Evolutionary conservation across 2,329 filamentous ascomycete genomes (phyloP).

Genomic region (Fusarium fracticaudum): DNA sequence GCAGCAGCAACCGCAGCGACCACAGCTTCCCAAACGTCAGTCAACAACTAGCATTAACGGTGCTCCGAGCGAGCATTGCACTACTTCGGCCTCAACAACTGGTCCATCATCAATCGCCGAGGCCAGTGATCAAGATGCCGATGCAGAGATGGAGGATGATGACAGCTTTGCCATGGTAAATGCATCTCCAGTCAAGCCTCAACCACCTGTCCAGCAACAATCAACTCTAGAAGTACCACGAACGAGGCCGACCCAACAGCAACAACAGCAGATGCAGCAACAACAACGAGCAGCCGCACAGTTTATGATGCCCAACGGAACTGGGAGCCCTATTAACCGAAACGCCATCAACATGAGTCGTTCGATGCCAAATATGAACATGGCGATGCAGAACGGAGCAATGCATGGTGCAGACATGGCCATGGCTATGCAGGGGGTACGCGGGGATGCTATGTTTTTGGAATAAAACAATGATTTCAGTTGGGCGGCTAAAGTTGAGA

Average conservation of each 20-base stretch:
- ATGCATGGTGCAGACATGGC: constrained; percentile 56
- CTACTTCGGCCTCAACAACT: constrained; percentile 47
- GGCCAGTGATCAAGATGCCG: constrained; percentile 57
- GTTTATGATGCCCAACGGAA: constrained; percentile 56
- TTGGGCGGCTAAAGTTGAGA: not conserved
- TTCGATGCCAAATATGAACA: constrained; percentile 58
- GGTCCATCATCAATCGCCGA: constrained; percentile 55
- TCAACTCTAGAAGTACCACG: constrained; percentile 56
- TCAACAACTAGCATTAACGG: constrained; percentile 51
- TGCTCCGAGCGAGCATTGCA: constrained; percentile 47
- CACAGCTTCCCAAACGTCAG: constrained; percentile 40
- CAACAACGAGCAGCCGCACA: constrained; percentile 42
- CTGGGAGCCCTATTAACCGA: constrained; percentile 48
- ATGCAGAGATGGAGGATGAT: constrained; percentile 67
- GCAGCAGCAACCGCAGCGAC: constrained; percentile 24
- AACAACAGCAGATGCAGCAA: constrained; percentile 40
- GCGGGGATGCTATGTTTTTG: constrained; percentile 63
- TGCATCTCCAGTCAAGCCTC: constrained; percentile 51
- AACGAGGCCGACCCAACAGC: constrained; percentile 48
- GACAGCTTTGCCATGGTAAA: constrained; percentile 64
- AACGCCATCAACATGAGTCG: constrained; percentile 54
- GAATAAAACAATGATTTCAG: constrained; percentile 48
- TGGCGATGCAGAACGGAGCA: constrained; percentile 52
- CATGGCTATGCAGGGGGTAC: constrained; percentile 57
- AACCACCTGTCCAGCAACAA: constrained; percentile 52